These are phyloP conservation scores for Pseudocercospora eumusae DNA, from an alignment of 2,329 filamentous ascomycete genomes.

Conservation along the genomic window DNA sequence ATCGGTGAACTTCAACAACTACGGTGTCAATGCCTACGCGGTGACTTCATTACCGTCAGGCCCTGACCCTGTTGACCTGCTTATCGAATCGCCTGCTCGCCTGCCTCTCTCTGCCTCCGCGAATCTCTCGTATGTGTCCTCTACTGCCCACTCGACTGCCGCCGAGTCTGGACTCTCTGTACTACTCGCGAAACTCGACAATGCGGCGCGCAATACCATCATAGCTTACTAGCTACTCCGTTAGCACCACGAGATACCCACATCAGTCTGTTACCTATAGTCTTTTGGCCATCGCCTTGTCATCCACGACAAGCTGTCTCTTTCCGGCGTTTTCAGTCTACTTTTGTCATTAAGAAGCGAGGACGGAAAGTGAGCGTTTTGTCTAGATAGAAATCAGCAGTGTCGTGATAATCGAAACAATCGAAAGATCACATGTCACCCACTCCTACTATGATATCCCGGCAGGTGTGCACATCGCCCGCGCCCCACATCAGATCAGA, in stretches of 20 bases:
- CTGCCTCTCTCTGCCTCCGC: conserved; percentile 19
- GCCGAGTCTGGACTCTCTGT: conserved; percentile 28
- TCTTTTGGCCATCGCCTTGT: not conserved
- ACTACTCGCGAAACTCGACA: conserved; percentile 37
- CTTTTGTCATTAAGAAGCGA: not conserved
- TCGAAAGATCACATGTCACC: not conserved
- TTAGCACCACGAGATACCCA: conserved; percentile 20
- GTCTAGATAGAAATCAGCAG: not conserved
- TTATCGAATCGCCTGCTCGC: conserved; percentile 28
- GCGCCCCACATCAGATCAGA: not conserved
- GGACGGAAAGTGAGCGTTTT: conserved; percentile 1
- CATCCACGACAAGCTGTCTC: not conserved
- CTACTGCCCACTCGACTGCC: conserved; percentile 20
- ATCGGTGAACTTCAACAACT: conserved; percentile 50
- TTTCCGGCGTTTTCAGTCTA: not conserved
- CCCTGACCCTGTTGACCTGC: conserved; percentile 33
- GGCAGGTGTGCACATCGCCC: not conserved
- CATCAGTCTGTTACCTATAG: conserved; percentile 10
- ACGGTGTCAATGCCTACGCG: conserved; percentile 40
- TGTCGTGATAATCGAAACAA: not conserved
- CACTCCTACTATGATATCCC: too few species aligned
- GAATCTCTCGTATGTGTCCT: conserved; percentile 15
- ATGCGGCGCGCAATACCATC: conserved; percentile 28
- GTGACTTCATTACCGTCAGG: conserved; percentile 34
- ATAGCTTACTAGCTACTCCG: conserved; percentile 8